Evolutionary conservation across 768 basidiomycete genomes (phyloP), one percentile per base, ranked within the genome.

Genomic region (Russula griseocarnosa): DNA sequence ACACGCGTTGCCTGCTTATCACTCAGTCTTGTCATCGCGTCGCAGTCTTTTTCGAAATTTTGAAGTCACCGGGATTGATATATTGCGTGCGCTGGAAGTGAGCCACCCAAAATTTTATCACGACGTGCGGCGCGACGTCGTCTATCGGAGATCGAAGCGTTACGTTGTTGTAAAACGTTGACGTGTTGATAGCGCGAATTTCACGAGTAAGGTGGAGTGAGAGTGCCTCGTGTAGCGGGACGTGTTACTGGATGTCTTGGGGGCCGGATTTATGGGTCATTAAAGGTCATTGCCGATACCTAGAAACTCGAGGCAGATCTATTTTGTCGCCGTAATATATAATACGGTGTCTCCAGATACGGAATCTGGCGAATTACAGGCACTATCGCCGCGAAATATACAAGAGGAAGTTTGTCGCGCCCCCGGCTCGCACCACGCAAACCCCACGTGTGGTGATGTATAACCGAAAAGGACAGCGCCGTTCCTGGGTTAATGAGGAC

Each of bases 91-190:
- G 24, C 14, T 30, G 58, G 55, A 18, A 18, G 42, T 13, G 52
- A 59, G 30, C 44, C 36, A 46, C 32, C 22, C 51, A 32, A 47
- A 40, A 28, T 55, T 55, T 55, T 42, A 11, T 47, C 52, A 36
- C 46, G 46, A 18, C 34, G 44, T 16, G 34, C 20, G 18, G 38
- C 13, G 18, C 26, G 9, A 34, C 42, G 30, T 10, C 38, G 51
- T 24, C 18, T 38, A 40, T 60, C 63, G 59, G 32, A 61, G 59
- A 65, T 65, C 32, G 47, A 50, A 18, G 38, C 26, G 18, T 65
- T 55, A 60, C 63, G 63, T 63, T 63, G 44, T 47, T 22, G 18
- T 32, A 58, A 64, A 58, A 64, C 58, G 61, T 62, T 62, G 61
- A 49, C 34, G 50, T 47, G 53, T 56, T 40, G 46, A 47, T 20